phyloP scores from a whole-genome alignment of 169 alveolate genomes.

The Cryptosporidium canis region DNA sequence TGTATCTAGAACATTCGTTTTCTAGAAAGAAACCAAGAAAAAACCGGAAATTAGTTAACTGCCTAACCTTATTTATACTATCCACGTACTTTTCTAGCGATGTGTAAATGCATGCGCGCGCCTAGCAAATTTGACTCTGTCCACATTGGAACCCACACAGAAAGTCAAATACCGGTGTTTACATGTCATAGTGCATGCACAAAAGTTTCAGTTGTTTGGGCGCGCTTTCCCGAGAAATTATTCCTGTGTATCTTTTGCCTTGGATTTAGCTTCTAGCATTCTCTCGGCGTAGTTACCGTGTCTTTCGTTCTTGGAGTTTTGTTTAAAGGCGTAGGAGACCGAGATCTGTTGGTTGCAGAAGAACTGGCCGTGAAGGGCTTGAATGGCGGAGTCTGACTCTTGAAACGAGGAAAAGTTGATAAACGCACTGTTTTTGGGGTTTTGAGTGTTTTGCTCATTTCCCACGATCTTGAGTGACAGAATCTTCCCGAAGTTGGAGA shows the following conservation, averaged over 20 bases:
- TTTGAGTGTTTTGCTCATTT: slow-evolving; percentile 90
- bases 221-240: background rate
- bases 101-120: background rate
- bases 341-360: slow-evolving; percentile 95
- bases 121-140: background rate
- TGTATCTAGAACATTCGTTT: background rate
- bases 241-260: background rate
- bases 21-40: background rate
- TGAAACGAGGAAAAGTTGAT: slow-evolving; percentile 97
- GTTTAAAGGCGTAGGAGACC: slow-evolving; percentile 97
- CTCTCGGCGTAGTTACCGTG: slow-evolving; percentile 87
- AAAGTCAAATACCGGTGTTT: background rate
- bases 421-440: slow-evolving; percentile 95
- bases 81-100: background rate
- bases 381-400: slow-evolving; percentile 97
- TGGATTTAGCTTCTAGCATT: slow-evolving; percentile 74
- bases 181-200: background rate
- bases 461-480: slow-evolving; percentile 88
- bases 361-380: slow-evolving; percentile 95
- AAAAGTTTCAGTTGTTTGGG: background rate
- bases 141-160: background rate
- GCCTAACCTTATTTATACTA: background rate
- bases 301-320: slow-evolving; percentile 92
- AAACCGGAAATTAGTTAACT: background rate
- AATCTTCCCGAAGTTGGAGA: slow-evolving; percentile 96